Evolutionary conservation across 164 flowering plant genomes (phyloP), one percentile per base, ranked within the genome.

Genomic region (Tinospora cordifolia): DNA sequence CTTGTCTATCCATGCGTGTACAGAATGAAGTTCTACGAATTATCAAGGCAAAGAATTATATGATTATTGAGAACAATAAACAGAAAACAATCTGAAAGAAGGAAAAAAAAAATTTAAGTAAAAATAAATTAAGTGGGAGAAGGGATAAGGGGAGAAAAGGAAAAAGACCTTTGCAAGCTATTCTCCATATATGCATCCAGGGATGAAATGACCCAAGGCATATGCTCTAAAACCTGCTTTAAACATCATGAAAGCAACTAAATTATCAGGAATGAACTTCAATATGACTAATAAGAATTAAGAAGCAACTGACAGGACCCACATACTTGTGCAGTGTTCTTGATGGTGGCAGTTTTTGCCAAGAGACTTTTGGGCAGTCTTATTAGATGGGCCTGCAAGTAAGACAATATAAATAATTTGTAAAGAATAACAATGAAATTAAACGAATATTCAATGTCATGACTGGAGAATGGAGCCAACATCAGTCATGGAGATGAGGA

Each of bases 281-380:
- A 36, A n/a, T 54, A 70, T 12, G 25, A 74, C 19, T 17, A 27
- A 19, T 14, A 8, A 3, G 27, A 69, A 27, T 11, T 14, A 8
- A 3, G 27, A 69, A 26, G 3, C 59, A 11, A 67, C 7, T 60
- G 49, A 0, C 63, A 9, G 44, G 19, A 15, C 30, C 25, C 41
- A 78, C 83, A 78, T 81, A 90, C 98, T 65, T 87, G 89, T 59
- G 88, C 90, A 14, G 98, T 93, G 65, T 88, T 86, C 81, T 79
- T 87, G 8, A 90, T 80, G 4, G 83, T 86, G 26, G 91, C 67
- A 6, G 88, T 68, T 80, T 88, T 91, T 1, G 85, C 86, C 78
- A 93, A 74, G 66, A 93, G 89, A 79, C 79, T 93, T 79, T 77
- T 88, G 1, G 98, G 94, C 25, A 93, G 91, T 84, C 84, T 88